Conservation (phyloP, 2,329 filamentous ascomycete species). For the Colletotrichum higginsianum region DNA sequence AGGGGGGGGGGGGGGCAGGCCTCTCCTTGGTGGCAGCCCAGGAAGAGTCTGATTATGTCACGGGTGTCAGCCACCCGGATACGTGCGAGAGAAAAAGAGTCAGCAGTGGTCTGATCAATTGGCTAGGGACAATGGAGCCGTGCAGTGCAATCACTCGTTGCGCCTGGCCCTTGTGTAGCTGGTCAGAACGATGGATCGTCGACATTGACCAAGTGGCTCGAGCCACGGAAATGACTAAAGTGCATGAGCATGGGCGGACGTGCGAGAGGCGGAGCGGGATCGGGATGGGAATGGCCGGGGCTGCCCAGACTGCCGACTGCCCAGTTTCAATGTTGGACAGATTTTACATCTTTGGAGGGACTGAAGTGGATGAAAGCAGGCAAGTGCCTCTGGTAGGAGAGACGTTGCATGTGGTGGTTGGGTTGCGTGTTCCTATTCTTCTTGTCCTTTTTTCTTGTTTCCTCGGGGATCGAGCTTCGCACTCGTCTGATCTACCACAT, state of each 20-base stretch:
- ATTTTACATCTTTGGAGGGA: background rate
- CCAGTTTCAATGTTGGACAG: background rate
- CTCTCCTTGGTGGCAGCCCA: conserved; percentile 8
- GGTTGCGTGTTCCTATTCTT: conserved; percentile 14
- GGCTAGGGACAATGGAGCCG: background rate
- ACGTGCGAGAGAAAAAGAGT: background rate
- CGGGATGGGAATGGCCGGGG: background rate
- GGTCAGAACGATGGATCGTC: background rate
- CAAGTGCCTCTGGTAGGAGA: background rate
- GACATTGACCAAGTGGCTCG: background rate
- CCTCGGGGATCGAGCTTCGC: conserved; percentile 1
- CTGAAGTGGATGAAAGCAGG: conserved; percentile 5
- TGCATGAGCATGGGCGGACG: background rate
- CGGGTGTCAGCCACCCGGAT: conserved; percentile 20
- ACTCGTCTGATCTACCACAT: conserved; percentile 11
- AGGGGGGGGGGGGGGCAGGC: conserved; percentile 7
- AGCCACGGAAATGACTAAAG: background rate
- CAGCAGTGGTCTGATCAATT: conserved; percentile 5
- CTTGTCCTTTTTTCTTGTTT: conserved; percentile 11
- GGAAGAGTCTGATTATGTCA: conserved; percentile 5
- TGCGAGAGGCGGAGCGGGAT: background rate
- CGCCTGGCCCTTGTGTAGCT: background rate
- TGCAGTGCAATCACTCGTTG: background rate
- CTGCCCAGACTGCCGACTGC: background rate
- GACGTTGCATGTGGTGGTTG: background rate